phyloP scores from a whole-genome alignment of 2,329 filamentous ascomycete species.

The Sclerotinia nivalis region DNA sequence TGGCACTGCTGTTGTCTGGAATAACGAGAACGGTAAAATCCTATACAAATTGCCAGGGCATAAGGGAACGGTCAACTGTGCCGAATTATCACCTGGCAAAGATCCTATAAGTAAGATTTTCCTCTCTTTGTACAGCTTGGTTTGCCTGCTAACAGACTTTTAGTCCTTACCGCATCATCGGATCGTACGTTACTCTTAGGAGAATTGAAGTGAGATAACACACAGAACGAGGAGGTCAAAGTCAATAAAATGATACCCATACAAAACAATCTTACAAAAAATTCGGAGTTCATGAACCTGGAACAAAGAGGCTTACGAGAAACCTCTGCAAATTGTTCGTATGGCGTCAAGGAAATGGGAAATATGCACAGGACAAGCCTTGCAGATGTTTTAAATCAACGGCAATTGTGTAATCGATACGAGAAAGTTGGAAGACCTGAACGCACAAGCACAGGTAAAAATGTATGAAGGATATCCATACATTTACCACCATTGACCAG shows the following conservation, averaged over 20 bases:
- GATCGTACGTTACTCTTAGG: constrained; percentile 83
- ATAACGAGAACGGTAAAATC: constrained; percentile 81
- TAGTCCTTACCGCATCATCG: constrained; percentile 88
- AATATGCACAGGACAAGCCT: constrained; percentile 4
- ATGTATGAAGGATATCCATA: not conserved
- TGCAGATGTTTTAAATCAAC: constrained; percentile 12
- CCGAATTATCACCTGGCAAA: constrained; percentile 80
- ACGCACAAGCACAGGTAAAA: not conserved
- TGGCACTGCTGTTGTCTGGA: constrained; percentile 89
- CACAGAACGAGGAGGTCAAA: not conserved
- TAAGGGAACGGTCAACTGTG: constrained; percentile 92
- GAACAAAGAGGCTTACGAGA: constrained; percentile 2
- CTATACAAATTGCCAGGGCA: constrained; percentile 94
- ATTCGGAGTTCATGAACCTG: constrained; percentile 5
- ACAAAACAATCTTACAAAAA: constrained; percentile 7
- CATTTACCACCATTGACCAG: constrained; percentile 6
- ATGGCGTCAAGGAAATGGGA: not conserved
- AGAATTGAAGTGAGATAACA: constrained; percentile 63
- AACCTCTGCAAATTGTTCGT: not conserved
- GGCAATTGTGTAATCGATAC: constrained; percentile 11
- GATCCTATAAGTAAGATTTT: constrained; percentile 80
- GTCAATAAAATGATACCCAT: constrained; percentile 21
- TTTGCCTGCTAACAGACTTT: constrained; percentile 32
- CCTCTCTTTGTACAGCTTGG: not conserved
- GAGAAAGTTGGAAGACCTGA: constrained; percentile 7